A percentile compares a stretch with the other conserved stretches of the same genome.
Evolutionary conservation across 2,329 filamentous ascomycete genomes (phyloP).

Genomic region (Trichoderma semiorbis): DNA sequence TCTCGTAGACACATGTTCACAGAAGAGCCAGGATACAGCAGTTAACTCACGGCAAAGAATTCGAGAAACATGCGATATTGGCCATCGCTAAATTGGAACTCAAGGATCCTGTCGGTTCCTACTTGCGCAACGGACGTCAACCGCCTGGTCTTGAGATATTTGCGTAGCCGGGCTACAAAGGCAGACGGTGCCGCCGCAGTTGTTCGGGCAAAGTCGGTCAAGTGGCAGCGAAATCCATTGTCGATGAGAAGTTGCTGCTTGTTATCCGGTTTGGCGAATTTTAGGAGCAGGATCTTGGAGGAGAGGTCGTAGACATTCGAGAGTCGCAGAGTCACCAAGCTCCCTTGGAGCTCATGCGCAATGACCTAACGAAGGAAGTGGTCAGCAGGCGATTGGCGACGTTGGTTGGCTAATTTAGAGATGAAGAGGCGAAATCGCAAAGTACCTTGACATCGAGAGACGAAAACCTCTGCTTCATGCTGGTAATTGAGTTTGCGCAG

Average conservation of each 20-base stretch:
- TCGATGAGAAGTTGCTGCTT: conserved; percentile 91
- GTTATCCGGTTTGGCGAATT: conserved; percentile 85
- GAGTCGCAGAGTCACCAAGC: conserved; percentile 73
- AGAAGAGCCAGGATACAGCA: no score
- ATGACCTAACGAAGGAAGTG: conserved; percentile 64
- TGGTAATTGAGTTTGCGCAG: conserved; percentile 23
- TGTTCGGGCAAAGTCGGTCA: conserved; percentile 85
- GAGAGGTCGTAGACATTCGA: conserved; percentile 96
- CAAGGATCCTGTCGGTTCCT: conserved; percentile 88
- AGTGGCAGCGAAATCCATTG: conserved; percentile 91
- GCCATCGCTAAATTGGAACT: conserved; percentile 90
- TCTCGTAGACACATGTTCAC: not conserved
- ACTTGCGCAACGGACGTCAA: conserved; percentile 80
- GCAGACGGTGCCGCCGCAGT: conserved; percentile 79
- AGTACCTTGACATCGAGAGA: conserved; percentile 71
- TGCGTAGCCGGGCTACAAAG: conserved; percentile 82
- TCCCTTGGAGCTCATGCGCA: conserved; percentile 81
- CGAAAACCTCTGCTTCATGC: conserved; percentile 77
- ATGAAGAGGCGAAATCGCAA: not conserved
- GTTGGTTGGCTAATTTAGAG: not conserved
- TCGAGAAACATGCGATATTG: conserved; percentile 84
- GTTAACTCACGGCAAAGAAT: conserved; percentile 68
- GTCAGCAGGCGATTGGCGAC: not conserved
- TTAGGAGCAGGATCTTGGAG: conserved; percentile 91
- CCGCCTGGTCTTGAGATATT: conserved; percentile 80